Base-by-base conservation (phyloP, 305 asterid genomes). In the Striga hermonthica region DNA sequence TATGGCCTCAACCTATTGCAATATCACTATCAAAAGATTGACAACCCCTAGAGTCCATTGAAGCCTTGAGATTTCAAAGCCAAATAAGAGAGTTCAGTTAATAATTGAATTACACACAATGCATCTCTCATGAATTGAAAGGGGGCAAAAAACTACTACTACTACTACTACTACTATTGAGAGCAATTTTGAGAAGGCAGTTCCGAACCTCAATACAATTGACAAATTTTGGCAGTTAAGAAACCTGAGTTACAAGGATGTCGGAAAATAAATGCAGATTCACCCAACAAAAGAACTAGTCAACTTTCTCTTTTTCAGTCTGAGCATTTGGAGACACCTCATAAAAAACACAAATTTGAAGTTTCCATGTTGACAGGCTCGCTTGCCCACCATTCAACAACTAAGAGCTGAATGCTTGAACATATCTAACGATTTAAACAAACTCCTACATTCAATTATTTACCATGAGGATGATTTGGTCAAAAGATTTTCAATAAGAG, bases 381-480 rank as follows among this genome's bases (percentile, higher is more conserved):
- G 54, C 7, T 6, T 7, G 54, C 54, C 16, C 28, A 49, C 55
- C 16, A 7, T 49, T 49, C 55, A 49, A 5, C 54, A 49, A 14
- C 34, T 14, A 50, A 50, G 57, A 50, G 34, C 57, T 50, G 5
- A 49, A 7, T 49, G 56, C 15, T 50, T 50, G 53, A 10, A 7
- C 7, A 47, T 10, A 7, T 47, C 6, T 49, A 49, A 49, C 4
- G 56, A 49, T 49, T 48, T 14, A 4, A 52, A 54, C 22, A 56
- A 41, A 73, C 6, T 62, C 45, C 28, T 60, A 64, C 68, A 57
- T 72, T 57, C 69, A 22, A 50, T 63, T 57, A 62, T 65, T 57
- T 72, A 66, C 67, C 55, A 37, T 57, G 64, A 60, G 64, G 49
- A 40, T 5, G 43, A 41, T 47, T 44, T 11, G 50, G 50, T 36